phyloP scores from a whole-genome alignment of 495 filamentous ascomycete genomes.

The Neurospora pannonica region DNA sequence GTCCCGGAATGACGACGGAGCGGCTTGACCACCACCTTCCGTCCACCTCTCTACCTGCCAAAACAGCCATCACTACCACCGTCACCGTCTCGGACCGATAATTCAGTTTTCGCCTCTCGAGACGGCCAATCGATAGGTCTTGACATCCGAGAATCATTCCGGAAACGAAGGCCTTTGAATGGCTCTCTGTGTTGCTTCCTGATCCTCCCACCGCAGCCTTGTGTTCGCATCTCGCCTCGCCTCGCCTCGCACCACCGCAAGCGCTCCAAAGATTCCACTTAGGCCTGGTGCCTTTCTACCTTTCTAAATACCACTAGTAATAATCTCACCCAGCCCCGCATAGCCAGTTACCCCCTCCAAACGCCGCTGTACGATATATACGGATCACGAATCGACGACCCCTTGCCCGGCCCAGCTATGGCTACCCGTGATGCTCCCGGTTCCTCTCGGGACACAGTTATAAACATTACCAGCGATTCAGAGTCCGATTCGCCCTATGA shows the following conservation, averaged over 20 bases:
- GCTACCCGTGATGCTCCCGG: constrained; percentile 11
- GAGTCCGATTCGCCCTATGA: constrained; percentile 2
- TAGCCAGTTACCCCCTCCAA: neutral
- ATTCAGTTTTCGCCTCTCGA: neutral
- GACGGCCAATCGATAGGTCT: neutral
- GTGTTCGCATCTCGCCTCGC: neutral
- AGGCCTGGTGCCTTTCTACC: neutral
- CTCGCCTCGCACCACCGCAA: neutral
- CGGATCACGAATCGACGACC: neutral
- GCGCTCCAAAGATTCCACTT: neutral
- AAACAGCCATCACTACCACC: neutral
- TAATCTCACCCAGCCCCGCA: neutral
- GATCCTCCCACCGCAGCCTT: neutral
- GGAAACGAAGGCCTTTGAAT: neutral
- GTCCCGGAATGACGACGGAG: neutral
- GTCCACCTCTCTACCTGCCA: neutral
- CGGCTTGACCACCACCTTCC: neutral
- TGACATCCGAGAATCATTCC: neutral
- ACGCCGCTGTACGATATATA: neutral
- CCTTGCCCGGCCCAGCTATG: constrained; percentile 12
- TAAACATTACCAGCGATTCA: constrained; percentile 9
- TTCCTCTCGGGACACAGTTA: neutral
- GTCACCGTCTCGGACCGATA: neutral
- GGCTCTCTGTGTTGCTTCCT: neutral
- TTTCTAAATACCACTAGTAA: neutral